A percentile compares a stretch with the other conserved stretches of the same genome.
Evolutionary conservation across 1,284 basidiomycete species (phyloP).

Genomic region (Amylostereum areolatum): DNA sequence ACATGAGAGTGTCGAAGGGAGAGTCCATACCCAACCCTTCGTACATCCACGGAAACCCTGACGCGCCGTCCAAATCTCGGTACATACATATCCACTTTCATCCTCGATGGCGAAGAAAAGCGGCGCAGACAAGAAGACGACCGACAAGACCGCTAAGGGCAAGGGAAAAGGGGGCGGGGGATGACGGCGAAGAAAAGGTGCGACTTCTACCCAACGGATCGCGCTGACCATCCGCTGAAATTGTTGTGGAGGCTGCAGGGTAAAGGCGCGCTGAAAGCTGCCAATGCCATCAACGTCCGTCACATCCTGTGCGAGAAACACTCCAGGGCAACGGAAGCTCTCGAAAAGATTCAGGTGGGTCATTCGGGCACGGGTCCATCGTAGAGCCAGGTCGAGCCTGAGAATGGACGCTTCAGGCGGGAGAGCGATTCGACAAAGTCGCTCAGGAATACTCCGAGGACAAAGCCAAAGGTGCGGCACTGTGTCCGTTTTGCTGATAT

Average conservation of each 20-base stretch:
- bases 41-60: background rate
- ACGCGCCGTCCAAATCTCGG: conserved; percentile 8
- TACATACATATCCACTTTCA: background rate
- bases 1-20: no score
- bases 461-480: conserved; percentile 64
- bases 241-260: conserved; percentile 26
- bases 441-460: conserved; percentile 85
- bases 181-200: conserved; percentile 29
- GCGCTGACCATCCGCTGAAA: background rate
- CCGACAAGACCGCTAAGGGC: conserved; percentile 22
- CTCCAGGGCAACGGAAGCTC: conserved; percentile 67
- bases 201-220: conserved; percentile 9
- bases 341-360: conserved; percentile 68
- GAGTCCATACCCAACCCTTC: no score
- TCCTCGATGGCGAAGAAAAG: conserved; percentile 6
- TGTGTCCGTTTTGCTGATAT: background rate
- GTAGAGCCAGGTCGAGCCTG: background rate
- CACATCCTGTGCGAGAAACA: conserved; percentile 87
- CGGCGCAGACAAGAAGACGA: background rate
- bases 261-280: conserved; percentile 59
- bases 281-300: conserved; percentile 76
- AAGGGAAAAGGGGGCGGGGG: conserved; percentile 30
- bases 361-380: background rate
- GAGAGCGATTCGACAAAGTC: conserved; percentile 76
- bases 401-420: conserved; percentile 39